A percentile compares a stretch with the other conserved stretches of the same genome.
phyloP scores from a whole-genome alignment of 164 flowering plant genomes.

The Piper betle region DNA sequence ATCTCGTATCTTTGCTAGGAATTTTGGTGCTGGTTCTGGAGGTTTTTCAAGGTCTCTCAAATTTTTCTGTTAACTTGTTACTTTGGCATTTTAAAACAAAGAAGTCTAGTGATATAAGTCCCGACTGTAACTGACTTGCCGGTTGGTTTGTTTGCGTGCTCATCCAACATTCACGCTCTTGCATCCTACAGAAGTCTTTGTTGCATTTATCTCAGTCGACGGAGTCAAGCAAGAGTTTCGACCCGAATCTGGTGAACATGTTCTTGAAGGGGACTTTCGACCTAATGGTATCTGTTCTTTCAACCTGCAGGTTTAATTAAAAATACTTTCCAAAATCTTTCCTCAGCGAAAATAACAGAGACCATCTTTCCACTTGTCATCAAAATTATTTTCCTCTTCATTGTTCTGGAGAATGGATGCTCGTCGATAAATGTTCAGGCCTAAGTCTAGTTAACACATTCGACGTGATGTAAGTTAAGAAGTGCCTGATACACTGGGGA shows the following conservation, averaged over 20 bases:
- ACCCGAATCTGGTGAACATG: constrained; percentile 63
- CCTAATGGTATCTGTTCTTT: constrained; percentile 57
- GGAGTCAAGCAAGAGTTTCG: constrained; percentile 67
- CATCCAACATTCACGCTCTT: constrained; percentile 67
- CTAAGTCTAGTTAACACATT: constrained; percentile 57
- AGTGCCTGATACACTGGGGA: constrained; percentile 81
- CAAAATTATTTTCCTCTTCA: background rate
- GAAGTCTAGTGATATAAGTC: background rate
- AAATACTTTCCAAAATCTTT: background rate
- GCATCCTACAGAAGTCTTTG: constrained; percentile 70
- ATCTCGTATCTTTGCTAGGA: constrained; percentile 55
- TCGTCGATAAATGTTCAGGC: constrained; percentile 55
- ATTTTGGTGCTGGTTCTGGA: constrained; percentile 92
- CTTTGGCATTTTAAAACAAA: no score
- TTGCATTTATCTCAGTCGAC: constrained; percentile 51
- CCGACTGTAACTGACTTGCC: constrained; percentile 17
- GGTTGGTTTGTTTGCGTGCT: constrained; percentile 85
- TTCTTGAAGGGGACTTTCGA: constrained; percentile 48
- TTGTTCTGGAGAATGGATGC: constrained; percentile 80
- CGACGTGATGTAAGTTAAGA: constrained; percentile 36
- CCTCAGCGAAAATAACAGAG: no score
- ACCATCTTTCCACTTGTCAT: background rate
- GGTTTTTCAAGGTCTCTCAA: constrained; percentile 70
- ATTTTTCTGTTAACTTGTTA: background rate
- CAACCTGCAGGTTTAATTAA: background rate